These are phyloP conservation scores for Rauvolfia tetraphylla DNA, from an alignment of 257 asterid genomes.

Conservation along the genomic window DNA sequence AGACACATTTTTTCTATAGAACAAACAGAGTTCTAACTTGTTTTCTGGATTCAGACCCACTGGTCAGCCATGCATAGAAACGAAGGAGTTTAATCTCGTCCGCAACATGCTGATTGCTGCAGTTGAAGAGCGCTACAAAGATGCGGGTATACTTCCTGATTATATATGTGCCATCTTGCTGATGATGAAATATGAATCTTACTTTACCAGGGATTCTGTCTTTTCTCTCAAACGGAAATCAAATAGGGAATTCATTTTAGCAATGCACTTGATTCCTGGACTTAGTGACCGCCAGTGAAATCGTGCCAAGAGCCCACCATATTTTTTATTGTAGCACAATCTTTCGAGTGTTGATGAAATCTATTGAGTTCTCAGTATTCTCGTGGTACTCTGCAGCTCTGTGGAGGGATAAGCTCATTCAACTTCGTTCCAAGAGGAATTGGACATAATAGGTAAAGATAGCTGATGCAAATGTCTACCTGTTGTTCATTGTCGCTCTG, in stretches of 20 bases:
- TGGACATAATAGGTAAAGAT: conserved; percentile 47
- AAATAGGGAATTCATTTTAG: background rate
- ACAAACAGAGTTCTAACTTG: background rate
- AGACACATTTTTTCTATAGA: background rate
- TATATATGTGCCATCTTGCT: background rate
- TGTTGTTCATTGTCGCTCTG: too few species aligned
- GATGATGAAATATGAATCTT: background rate
- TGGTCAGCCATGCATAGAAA: conserved; percentile 45
- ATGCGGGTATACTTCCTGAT: conserved; percentile 36
- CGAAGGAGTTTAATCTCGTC: conserved; percentile 48
- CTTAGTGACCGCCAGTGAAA: background rate
- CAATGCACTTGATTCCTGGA: background rate
- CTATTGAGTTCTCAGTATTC: background rate
- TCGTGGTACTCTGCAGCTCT: conserved; percentile 45
- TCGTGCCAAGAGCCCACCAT: background rate
- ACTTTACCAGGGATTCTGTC: background rate
- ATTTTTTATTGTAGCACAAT: background rate
- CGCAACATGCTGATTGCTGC: conserved; percentile 57
- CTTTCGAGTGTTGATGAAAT: background rate
- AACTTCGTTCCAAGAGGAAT: conserved; percentile 76
- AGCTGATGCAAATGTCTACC: background rate
- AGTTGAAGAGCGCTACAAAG: conserved; percentile 51
- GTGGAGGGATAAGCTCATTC: conserved; percentile 89
- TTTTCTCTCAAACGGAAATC: background rate
- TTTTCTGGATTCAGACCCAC: conserved; percentile 31